phyloP scores from a whole-genome alignment of 805 yeast species.

The Sugiyamaella marilandica region DNA sequence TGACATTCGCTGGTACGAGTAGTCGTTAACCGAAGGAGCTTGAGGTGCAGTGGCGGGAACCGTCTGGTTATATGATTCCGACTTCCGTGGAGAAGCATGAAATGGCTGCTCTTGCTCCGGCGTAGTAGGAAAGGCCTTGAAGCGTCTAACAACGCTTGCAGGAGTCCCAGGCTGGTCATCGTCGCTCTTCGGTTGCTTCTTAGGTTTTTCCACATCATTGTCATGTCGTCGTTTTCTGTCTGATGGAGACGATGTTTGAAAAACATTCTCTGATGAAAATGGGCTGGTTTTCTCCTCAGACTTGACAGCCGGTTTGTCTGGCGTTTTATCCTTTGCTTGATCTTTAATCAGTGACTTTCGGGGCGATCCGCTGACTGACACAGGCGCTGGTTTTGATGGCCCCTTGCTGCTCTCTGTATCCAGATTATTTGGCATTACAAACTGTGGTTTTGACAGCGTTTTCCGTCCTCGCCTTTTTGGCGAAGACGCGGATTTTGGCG shows the following conservation, averaged over 20 bases:
- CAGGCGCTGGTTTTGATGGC: conserved; percentile 1
- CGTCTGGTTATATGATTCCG: background rate
- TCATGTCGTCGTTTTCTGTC: conserved; percentile 1
- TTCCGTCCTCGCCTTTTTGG: conserved; percentile 16
- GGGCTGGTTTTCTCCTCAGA: conserved; percentile 9
- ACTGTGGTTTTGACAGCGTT: conserved; percentile 13
- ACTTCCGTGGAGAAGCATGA: conserved; percentile 6
- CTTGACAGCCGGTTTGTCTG: background rate
- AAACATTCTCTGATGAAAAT: conserved; percentile 11
- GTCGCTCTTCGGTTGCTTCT: conserved; percentile 6
- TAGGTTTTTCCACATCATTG: background rate
- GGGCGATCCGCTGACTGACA: conserved; percentile 14
- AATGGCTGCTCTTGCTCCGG: conserved; percentile 10
- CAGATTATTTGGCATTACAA: conserved; percentile 9
- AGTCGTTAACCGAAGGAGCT: conserved; percentile 1
- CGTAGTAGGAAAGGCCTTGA: conserved; percentile 16
- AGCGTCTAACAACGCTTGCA: conserved; percentile 8
- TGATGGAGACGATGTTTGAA: conserved; percentile 10
- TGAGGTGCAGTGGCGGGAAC: conserved; percentile 13
- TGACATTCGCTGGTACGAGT: conserved; percentile 3
- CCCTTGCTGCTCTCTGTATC: conserved; percentile 1
- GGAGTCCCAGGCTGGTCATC: conserved; percentile 4
- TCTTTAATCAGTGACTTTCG: conserved; percentile 1
- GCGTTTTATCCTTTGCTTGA: background rate
- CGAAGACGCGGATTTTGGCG: conserved; percentile 5